These are phyloP conservation scores for Malbranchea zuffiana DNA, from an alignment of 2,329 filamentous ascomycete species.

Conservation along the genomic window DNA sequence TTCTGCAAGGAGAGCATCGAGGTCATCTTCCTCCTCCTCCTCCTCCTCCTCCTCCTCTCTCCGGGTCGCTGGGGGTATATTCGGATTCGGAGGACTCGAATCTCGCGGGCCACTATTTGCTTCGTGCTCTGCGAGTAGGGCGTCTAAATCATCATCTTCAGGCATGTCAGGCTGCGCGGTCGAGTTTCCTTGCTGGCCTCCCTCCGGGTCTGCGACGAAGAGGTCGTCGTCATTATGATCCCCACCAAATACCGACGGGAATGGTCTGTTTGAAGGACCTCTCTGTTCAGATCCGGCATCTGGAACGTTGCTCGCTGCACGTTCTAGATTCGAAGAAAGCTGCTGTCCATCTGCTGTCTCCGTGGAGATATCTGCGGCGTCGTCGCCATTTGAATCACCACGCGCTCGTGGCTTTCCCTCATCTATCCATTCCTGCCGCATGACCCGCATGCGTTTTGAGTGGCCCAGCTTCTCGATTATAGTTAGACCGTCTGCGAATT, in stretches of 20 bases:
- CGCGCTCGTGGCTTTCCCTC: slow-evolving; percentile 40
- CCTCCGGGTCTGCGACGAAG: slow-evolving; percentile 24
- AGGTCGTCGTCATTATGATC: slow-evolving; percentile 15
- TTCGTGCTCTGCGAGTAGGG: slow-evolving; percentile 42
- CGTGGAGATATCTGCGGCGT: neutral
- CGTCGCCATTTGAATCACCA: neutral
- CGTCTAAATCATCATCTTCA: slow-evolving; percentile 42
- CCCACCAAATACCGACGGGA: slow-evolving; percentile 11
- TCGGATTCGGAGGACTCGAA: neutral
- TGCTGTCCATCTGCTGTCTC: neutral
- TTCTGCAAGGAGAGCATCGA: slow-evolving; percentile 46
- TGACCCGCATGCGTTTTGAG: slow-evolving; percentile 62
- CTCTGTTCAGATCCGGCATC: neutral
- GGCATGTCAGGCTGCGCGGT: slow-evolving; percentile 16
- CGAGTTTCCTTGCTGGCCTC: slow-evolving; percentile 13
- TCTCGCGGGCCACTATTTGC: neutral
- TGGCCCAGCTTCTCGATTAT: slow-evolving; percentile 94
- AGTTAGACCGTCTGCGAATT: slow-evolving; percentile 75
- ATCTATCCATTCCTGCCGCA: slow-evolving; percentile 73
- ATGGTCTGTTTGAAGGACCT: neutral
- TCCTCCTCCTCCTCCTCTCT: slow-evolving; percentile 17
- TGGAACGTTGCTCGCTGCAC: too few species aligned
- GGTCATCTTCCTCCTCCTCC: slow-evolving; percentile 35
- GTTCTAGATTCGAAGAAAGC: too few species aligned
- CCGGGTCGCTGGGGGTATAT: neutral